A percentile compares a stretch with the other conserved stretches of the same genome.
phyloP scores from a whole-genome alignment of 129 eudicot genomes.

The Centrapalus pauciflorus region DNA sequence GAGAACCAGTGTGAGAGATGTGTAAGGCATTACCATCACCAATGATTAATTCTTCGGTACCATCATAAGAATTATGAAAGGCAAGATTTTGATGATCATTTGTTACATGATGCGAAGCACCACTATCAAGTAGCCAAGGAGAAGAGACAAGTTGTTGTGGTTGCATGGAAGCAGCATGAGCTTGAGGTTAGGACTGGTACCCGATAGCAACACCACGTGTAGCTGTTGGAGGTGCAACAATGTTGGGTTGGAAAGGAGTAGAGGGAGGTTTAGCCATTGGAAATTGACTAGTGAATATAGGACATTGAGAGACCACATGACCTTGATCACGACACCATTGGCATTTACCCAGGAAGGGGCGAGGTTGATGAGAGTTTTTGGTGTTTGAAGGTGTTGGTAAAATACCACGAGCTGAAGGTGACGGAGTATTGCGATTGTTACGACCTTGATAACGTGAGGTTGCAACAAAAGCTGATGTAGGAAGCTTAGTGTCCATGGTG shows the following conservation, averaged over 20 bases:
- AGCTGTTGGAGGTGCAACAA: neutral
- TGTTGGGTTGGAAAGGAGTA: neutral
- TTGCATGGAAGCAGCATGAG: neutral
- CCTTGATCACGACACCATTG: neutral
- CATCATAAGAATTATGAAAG: neutral
- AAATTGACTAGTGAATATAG: neutral
- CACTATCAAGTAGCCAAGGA: constrained; percentile 2
- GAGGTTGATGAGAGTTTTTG: neutral
- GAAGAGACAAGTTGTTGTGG: no score
- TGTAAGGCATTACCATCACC: neutral
- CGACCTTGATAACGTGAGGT: neutral
- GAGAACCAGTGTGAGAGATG: neutral
- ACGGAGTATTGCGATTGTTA: neutral
- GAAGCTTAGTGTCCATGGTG: neutral
- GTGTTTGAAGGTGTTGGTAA: neutral
- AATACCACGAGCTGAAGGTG: neutral
- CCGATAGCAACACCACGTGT: no score
- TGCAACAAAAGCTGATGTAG: neutral
- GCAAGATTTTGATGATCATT: neutral
- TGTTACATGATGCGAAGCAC: neutral
- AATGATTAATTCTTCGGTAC: neutral
- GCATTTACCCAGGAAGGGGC: neutral
- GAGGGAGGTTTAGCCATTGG: neutral
- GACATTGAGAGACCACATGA: neutral
- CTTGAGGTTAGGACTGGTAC: constrained; percentile 6